A percentile compares a stretch with the other conserved stretches of the same genome.
These are phyloP conservation scores for Populus deltoides DNA, from an alignment of 345 rosid genomes.

Conservation along the genomic window DNA sequence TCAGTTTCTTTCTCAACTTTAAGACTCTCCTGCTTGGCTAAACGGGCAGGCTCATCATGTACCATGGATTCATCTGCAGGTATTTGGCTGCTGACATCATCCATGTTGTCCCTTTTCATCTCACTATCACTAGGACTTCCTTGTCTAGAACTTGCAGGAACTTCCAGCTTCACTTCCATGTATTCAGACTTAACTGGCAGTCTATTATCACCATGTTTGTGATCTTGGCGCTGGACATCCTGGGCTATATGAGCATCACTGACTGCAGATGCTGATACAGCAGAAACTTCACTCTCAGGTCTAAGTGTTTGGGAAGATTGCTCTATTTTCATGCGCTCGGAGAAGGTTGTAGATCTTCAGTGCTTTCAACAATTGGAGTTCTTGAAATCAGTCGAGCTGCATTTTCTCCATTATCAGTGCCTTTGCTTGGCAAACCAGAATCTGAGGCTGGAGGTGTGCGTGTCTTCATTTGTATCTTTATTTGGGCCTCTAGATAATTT, in stretches of 20 bases:
- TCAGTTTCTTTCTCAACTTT: constrained; percentile 56
- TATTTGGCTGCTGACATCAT: constrained; percentile 41
- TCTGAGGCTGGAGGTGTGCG: constrained; percentile 42
- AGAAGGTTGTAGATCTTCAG: constrained; percentile 64
- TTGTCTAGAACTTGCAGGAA: constrained; percentile 45
- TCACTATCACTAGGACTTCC: constrained; percentile 47
- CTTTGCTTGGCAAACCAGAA: constrained; percentile 42
- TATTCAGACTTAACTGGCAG: constrained; percentile 50
- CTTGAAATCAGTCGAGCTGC: constrained; percentile 41
- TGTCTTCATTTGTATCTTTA: constrained; percentile 45
- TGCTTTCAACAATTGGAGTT: constrained; percentile 43
- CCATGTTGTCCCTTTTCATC: constrained; percentile 47
- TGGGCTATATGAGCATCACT: constrained; percentile 41
- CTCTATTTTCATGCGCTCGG: constrained; percentile 76
- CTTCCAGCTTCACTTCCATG: constrained; percentile 58
- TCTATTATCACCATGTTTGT: constrained; percentile 36
- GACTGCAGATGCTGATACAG: constrained; percentile 33
- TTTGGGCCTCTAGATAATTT: constrained; percentile 49
- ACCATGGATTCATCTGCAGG: constrained; percentile 41
- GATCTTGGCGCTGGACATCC: constrained; percentile 49
- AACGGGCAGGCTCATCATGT: constrained; percentile 29
- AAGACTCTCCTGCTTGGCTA: constrained; percentile 44
- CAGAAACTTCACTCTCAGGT: constrained; percentile 45
- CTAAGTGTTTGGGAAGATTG: constrained; percentile 47
- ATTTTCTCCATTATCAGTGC: constrained; percentile 41